A percentile compares a stretch with the other conserved stretches of the same genome.
These are phyloP conservation scores for Lipomyces starkeyi DNA, from an alignment of 805 yeast genomes.

Conservation along the genomic window DNA sequence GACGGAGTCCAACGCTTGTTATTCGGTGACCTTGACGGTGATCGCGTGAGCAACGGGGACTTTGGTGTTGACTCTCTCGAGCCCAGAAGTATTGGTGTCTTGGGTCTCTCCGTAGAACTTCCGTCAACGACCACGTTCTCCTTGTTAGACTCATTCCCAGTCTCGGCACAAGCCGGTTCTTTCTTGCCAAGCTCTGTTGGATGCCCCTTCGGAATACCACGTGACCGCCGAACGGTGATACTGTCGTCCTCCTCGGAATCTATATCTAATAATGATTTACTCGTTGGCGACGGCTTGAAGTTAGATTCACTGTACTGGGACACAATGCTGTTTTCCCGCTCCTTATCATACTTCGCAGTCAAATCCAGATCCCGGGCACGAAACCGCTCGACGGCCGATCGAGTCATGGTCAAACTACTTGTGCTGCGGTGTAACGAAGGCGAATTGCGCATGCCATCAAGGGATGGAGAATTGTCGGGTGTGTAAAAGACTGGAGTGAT, in stretches of 20 bases:
- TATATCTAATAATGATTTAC: background rate
- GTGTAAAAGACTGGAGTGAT: background rate
- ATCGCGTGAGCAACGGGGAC: constrained; percentile 15
- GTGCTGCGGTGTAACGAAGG: constrained; percentile 15
- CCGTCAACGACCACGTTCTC: constrained; percentile 12
- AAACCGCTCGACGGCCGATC: constrained; percentile 21
- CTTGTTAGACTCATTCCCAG: constrained; percentile 14
- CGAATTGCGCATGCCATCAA: background rate
- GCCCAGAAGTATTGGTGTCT: background rate
- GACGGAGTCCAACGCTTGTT: too few species aligned
- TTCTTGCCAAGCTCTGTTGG: background rate
- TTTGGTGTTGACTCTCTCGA: background rate
- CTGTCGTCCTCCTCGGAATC: background rate
- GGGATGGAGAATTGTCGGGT: background rate
- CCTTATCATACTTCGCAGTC: constrained; percentile 19
- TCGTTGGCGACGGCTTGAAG: constrained; percentile 24
- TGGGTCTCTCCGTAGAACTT: background rate
- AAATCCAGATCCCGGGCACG: constrained; percentile 19
- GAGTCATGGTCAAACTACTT: constrained; percentile 21
- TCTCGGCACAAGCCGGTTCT: background rate
- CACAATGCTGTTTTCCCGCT: constrained; percentile 15
- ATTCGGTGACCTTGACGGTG: constrained; percentile 14
- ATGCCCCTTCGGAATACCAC: background rate
- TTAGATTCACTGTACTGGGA: constrained; percentile 24
- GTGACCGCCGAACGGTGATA: background rate